phyloP scores from a whole-genome alignment of 2,329 filamentous ascomycete species.

The Diplodia sapinea region DNA sequence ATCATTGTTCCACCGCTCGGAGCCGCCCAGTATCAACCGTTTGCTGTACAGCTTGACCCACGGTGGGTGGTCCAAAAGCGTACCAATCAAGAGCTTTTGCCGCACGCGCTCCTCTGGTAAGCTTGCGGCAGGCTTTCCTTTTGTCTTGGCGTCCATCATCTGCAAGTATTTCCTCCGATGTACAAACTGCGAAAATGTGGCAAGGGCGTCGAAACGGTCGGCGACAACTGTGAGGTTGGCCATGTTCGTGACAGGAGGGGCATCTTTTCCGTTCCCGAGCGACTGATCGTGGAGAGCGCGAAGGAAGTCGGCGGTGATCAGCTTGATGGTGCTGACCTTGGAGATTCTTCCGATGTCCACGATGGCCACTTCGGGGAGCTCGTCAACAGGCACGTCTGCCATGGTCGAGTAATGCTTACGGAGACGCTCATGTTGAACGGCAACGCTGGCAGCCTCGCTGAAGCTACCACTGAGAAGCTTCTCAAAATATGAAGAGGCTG shows the following conservation, averaged over 20 bases:
- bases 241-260: constrained; percentile 64
- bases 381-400: constrained; percentile 54
- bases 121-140: constrained; percentile 47
- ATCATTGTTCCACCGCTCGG: constrained; percentile 59
- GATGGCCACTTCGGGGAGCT: constrained; percentile 69
- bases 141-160: constrained; percentile 52
- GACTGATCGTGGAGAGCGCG: constrained; percentile 67
- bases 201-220: constrained; percentile 73
- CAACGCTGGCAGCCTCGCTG: constrained; percentile 64
- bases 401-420: constrained; percentile 55
- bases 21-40: constrained; percentile 71
- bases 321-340: constrained; percentile 63
- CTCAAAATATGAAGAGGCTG: constrained; percentile 72
- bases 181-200: constrained; percentile 61
- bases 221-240: constrained; percentile 72
- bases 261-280: constrained; percentile 42
- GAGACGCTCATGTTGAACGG: constrained; percentile 59
- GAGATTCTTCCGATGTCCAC: constrained; percentile 73
- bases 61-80: constrained; percentile 66
- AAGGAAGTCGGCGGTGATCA: constrained; percentile 70
- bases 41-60: constrained; percentile 67
- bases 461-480: constrained; percentile 71
- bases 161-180: constrained; percentile 52
- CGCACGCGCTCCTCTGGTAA: constrained; percentile 69
- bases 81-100: constrained; percentile 71